Conservation (phyloP, 306 rosid genomes). For the Prunus mongolica region DNA sequence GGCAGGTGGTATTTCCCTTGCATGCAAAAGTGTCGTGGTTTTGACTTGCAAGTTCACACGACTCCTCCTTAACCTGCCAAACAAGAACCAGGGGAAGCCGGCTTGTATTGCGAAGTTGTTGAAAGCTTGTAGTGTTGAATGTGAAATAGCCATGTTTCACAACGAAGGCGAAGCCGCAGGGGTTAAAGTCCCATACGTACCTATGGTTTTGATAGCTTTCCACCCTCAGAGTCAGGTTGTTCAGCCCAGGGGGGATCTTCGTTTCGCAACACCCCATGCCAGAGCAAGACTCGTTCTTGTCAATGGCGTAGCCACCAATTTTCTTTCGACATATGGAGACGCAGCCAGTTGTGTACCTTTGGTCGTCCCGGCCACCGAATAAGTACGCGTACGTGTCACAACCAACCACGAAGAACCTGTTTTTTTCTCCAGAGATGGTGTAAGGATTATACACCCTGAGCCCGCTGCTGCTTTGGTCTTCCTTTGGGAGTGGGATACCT, state of each 20-base stretch:
- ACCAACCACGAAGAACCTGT: background rate
- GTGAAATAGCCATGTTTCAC: background rate
- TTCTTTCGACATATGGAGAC: background rate
- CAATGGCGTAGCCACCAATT: background rate
- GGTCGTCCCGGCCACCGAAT: no score
- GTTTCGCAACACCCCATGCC: slow-evolving; percentile 21
- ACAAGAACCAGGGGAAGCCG: background rate
- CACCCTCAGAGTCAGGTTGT: background rate
- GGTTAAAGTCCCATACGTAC: background rate
- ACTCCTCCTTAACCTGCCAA: background rate
- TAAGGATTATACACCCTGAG: background rate
- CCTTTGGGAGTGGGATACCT: background rate
- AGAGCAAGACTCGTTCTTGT: background rate
- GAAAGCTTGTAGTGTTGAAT: background rate
- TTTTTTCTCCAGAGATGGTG: background rate
- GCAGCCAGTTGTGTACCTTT: background rate
- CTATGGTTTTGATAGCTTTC: no score
- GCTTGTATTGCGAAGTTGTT: background rate
- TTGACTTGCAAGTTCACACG: background rate
- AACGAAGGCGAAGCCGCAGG: slow-evolving; percentile 14
- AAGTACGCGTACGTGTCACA: background rate
- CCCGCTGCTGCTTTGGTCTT: no score
- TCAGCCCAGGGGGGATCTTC: background rate
- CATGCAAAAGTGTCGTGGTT: background rate
- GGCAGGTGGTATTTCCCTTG: background rate